Base-by-base conservation (phyloP, 192 early-diverging fungal genomes). In the Coemansia sp. region DNA sequence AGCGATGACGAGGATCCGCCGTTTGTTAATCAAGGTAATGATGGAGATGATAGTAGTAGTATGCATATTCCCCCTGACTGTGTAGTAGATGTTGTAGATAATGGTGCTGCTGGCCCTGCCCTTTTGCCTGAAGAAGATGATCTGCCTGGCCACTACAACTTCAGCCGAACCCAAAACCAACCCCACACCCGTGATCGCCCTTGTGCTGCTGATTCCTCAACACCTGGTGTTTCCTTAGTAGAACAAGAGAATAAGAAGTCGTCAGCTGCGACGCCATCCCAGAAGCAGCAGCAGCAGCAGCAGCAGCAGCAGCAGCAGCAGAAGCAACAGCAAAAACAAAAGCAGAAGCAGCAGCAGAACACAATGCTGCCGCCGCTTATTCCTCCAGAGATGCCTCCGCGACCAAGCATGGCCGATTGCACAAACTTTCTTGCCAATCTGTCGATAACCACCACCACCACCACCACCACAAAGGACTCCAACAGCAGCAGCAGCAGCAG, bases 351-450 rank as follows among this genome's bases (percentile, higher is more conserved):
- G 48, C 43, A 61, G 49, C 46, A 49, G 9, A 52, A 52, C n/a
- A 48, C 67, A 37, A 40, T 52, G 41, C 32, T 66, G 43, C 63
- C 63, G 40, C 72, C 65, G 8, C 63, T 41, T 0, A 26, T 10
- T 32, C 69, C 55, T 41, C 71, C 71, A 42, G 51, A 58, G 16
- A 63, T 72, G 65, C 71, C 71, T 16, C 71, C 71, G 40, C 71
- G 71, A 12, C 71, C 71, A 2, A 67, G 60, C 71, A 51, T 62
- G 41, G 64, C 63, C 32, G 71, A 66, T 45, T 63, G 64, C 51
- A 37, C 40, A 47, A 62, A 43, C 59, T 67, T 72, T 32, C 46
- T 45, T 13, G n/a, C n/a, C 62, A 48, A 46, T 36, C 16, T 57
- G 37, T 39, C 65, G 21, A 54, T 54, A 54, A 26, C 51, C 51